Conservation (phyloP, 164 flowering plant genomes). For the Piper betle region DNA sequence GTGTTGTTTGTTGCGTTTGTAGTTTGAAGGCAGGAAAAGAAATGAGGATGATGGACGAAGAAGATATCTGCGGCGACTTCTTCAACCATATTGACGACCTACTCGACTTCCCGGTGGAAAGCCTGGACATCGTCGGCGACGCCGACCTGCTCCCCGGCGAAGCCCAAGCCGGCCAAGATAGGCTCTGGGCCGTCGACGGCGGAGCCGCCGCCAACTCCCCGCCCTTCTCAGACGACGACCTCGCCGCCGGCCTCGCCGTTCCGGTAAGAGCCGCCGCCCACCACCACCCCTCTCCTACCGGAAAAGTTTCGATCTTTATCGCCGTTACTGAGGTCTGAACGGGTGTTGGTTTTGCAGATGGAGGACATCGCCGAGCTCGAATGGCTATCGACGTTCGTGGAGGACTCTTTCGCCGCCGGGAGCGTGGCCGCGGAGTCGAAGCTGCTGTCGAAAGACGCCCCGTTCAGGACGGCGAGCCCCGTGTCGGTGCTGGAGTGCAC, state of each 20-base stretch:
- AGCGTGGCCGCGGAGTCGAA: constrained; percentile 27
- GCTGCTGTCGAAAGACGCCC: constrained; percentile 15
- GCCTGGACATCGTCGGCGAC: constrained; percentile 6
- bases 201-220: constrained; percentile 5
- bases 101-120: constrained; percentile 63
- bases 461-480: constrained; percentile 62
- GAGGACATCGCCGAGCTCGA: constrained; percentile 86
- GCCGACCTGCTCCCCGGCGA: not conserved
- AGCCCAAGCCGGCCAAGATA: not conserved
- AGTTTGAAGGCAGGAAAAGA: constrained; percentile 9
- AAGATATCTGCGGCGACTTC: constrained; percentile 47
- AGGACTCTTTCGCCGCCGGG: constrained; percentile 72
- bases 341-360: constrained; percentile 29
- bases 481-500: constrained; percentile 81
- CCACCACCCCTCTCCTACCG: no score
- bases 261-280: constrained; percentile 24
- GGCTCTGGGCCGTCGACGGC: constrained; percentile 5
- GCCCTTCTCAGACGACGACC: constrained; percentile 12
- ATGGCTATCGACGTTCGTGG: constrained; percentile 85
- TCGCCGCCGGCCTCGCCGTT: constrained; percentile 42
- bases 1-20: no score
- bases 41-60: constrained; percentile 53
- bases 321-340: not conserved
- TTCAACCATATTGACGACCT: constrained; percentile 85
- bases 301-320: not conserved